A percentile compares a stretch with the other conserved stretches of the same genome.
Conservation (phyloP, 2,329 filamentous ascomycete species). For the Botrytis pseudocinerea region DNA sequence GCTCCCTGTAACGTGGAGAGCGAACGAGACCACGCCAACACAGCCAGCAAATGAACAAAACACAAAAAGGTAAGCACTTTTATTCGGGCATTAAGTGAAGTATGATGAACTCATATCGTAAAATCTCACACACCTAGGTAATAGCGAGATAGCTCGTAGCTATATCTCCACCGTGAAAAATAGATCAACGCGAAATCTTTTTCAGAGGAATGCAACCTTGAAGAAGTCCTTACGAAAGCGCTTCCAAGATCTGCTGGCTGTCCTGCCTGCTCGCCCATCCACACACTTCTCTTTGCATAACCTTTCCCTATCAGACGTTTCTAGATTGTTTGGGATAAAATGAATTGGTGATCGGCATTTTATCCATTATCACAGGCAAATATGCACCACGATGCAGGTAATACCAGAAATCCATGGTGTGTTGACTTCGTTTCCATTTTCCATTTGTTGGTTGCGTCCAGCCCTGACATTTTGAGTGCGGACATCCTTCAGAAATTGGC, state of each 20-base stretch:
- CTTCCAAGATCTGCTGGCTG: background rate
- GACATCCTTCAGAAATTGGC: conserved; percentile 9
- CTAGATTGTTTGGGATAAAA: conserved; percentile 16
- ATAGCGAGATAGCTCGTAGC: background rate
- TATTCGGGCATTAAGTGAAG: conserved; percentile 7
- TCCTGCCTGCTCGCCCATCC: background rate
- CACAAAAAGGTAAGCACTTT: conserved; percentile 12
- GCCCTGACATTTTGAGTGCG: background rate
- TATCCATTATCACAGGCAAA: conserved; percentile 4
- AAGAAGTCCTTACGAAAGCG: background rate
- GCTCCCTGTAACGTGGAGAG: conserved; percentile 19
- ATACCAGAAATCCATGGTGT: conserved; percentile 11
- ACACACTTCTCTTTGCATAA: background rate
- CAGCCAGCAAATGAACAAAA: conserved; percentile 17
- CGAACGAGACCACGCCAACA: conserved; percentile 18
- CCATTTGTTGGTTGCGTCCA: conserved; percentile 7
- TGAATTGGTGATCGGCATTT: conserved; percentile 8
- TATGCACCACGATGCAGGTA: conserved; percentile 14
- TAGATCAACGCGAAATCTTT: conserved; percentile 2
- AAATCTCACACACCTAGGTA: conserved; percentile 15
- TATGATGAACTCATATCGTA: conserved; percentile 5
- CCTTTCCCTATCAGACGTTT: background rate
- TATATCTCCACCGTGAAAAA: background rate
- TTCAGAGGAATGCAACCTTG: background rate
- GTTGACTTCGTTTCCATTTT: conserved; percentile 8